Conservation (phyloP, 371 early-diverging fungal genomes). For the Syncephalis plumigaleata region DNA sequence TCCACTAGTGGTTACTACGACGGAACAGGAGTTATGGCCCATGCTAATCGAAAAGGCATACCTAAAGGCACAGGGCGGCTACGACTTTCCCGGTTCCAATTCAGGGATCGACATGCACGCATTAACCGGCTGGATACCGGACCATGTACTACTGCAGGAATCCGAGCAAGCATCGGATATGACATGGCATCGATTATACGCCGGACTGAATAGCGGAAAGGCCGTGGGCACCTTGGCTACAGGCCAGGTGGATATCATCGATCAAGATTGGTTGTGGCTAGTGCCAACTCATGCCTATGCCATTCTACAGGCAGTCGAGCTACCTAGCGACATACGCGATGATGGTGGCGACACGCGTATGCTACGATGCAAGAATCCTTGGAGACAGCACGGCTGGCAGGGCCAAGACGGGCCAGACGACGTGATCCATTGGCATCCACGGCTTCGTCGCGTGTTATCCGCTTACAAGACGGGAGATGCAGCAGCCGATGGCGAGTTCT, state of each 20-base stretch:
- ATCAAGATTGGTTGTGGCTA: conserved; percentile 49
- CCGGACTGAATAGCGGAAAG: conserved; percentile 18
- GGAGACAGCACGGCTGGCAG: conserved; percentile 77
- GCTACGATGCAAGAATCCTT: conserved; percentile 72
- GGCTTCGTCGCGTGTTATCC: conserved; percentile 34
- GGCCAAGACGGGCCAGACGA: conserved; percentile 67
- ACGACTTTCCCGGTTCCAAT: conserved; percentile 85
- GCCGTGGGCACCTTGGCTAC: conserved; percentile 46
- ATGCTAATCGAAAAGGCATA: conserved; percentile 87
- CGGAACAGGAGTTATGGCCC: conserved; percentile 65
- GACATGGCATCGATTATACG: not conserved
- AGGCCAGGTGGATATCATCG: conserved; percentile 46
- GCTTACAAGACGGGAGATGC: conserved; percentile 52
- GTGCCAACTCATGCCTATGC: conserved; percentile 85
- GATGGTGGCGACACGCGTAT: conserved; percentile 9
- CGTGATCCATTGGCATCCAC: conserved; percentile 45
- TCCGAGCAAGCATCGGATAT: conserved; percentile 25
- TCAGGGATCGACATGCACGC: conserved; percentile 80
- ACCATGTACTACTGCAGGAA: conserved; percentile 54
- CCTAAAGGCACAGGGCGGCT: conserved; percentile 88
- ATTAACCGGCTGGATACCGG: conserved; percentile 87
- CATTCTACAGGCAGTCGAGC: conserved; percentile 36
- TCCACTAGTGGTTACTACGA: conserved; percentile 74
- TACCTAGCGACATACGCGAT: conserved; percentile 4
- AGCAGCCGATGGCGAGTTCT: conserved; percentile 59